Conservation (phyloP, 257 asterid species). For the Handroanthus guayacan region DNA sequence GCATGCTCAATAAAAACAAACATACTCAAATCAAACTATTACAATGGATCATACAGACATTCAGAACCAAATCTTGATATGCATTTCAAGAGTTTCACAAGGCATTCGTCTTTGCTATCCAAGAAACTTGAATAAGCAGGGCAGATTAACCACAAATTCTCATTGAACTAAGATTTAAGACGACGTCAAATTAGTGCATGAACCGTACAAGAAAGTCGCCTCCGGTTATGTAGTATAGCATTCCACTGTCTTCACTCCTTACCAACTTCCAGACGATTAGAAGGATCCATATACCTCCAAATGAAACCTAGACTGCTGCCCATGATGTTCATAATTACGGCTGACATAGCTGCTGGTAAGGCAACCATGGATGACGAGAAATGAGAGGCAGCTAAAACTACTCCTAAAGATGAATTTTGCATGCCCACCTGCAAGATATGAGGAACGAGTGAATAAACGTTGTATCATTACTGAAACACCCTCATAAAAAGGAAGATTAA, state of each 20-base stretch:
- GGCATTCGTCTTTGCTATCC: background rate
- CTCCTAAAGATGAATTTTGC: constrained; percentile 96
- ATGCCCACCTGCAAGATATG: constrained; percentile 75
- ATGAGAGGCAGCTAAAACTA: constrained; percentile 87
- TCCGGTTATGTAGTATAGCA: background rate
- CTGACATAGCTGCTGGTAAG: constrained; percentile 84
- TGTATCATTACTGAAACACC: background rate
- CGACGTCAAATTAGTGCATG: background rate
- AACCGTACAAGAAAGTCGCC: background rate
- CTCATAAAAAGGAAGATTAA: background rate
- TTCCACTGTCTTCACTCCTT: constrained; percentile 22
- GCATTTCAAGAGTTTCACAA: background rate
- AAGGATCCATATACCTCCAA: constrained; percentile 74
- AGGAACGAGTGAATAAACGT: background rate
- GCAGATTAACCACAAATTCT: background rate
- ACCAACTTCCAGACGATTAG: constrained; percentile 31
- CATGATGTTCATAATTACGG: constrained; percentile 86
- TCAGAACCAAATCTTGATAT: background rate
- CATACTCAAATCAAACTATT: too few relatives aligned
- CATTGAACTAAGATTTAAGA: background rate
- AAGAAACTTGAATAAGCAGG: background rate
- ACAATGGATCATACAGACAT: background rate
- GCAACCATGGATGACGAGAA: constrained; percentile 83
- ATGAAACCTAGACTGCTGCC: constrained; percentile 87
- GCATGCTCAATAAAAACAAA: too few relatives aligned